Evolutionary conservation across 352 stramenopile genomes (phyloP).

Genomic region (Pseudoperonospora humuli): DNA sequence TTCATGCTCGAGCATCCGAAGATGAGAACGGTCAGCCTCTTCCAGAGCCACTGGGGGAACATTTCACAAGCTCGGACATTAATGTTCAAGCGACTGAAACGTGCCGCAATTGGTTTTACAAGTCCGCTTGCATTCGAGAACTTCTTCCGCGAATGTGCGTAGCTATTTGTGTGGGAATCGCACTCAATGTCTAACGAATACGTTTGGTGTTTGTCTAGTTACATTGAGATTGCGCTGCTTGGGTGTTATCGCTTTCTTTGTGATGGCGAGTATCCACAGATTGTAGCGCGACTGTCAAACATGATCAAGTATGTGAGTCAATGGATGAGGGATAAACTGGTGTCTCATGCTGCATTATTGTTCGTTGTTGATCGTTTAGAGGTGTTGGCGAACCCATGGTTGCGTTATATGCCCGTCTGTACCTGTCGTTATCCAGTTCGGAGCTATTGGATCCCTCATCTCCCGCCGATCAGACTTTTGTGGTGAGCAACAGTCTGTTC

Average conservation of each 20-base stretch:
- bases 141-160: slow-evolving; percentile 85
- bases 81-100: slow-evolving; percentile 87
- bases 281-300: slow-evolving; percentile 71
- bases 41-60: slow-evolving; percentile 39
- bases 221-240: slow-evolving; percentile 85
- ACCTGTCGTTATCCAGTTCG: slow-evolving; percentile 63
- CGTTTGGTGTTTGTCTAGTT: slow-evolving; percentile 34
- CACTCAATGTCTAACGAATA: too few species aligned
- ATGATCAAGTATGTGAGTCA: slow-evolving; percentile 83
- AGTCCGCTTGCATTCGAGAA: slow-evolving; percentile 89
- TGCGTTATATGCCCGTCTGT: slow-evolving; percentile 77
- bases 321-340: not conserved
- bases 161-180: too few species aligned
- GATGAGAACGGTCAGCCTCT: slow-evolving; percentile 52
- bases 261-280: slow-evolving; percentile 83
- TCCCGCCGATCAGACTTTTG: slow-evolving; percentile 25
- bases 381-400: slow-evolving; percentile 85
- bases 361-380: slow-evolving; percentile 19
- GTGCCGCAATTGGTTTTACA: slow-evolving; percentile 93
- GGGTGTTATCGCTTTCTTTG: slow-evolving; percentile 87
- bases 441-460: slow-evolving; percentile 43
- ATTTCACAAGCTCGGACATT: slow-evolving; percentile 75
- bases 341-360: slow-evolving; percentile 13
- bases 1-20: slow-evolving; percentile 53
- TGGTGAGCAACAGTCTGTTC: slow-evolving; percentile 70